Percentiles rank a stretch among this genome's conserved stretches.
These are phyloP conservation scores for Erodium texanum DNA, from an alignment of 441 rosid genomes.

Conservation along the genomic window DNA sequence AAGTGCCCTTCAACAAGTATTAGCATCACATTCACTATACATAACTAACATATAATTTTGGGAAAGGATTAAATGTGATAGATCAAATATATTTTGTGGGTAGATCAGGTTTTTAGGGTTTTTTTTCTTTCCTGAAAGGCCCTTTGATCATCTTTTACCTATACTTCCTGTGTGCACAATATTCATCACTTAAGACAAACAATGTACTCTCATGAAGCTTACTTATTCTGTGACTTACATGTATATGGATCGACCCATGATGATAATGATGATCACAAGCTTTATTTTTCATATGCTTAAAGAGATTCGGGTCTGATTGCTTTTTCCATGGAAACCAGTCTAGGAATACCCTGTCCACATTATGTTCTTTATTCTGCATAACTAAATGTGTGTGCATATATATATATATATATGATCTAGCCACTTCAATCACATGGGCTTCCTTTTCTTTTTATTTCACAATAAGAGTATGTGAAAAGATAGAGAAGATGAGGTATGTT, in stretches of 20 bases:
- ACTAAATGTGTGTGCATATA: background rate
- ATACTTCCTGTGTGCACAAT: background rate
- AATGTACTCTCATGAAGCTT: background rate
- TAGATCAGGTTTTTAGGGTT: background rate
- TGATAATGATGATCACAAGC: background rate
- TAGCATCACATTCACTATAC: too few species aligned
- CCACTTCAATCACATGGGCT: background rate
- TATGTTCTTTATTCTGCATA: background rate
- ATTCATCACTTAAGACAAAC: constrained; percentile 3
- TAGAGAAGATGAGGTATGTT: background rate
- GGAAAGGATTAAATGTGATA: background rate
- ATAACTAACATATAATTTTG: background rate
- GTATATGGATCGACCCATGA: background rate
- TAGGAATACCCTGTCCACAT: constrained; percentile 1
- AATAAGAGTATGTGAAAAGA: too few species aligned
- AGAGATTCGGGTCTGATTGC: background rate
- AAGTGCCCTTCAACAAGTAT: too few species aligned
- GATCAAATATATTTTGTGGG: background rate
- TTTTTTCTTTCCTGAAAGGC: background rate
- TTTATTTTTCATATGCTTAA: background rate
- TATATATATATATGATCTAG: background rate
- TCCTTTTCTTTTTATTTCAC: background rate
- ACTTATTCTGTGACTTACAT: constrained; percentile 1
- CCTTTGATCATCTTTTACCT: background rate
- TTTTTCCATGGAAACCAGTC: background rate